phyloP scores from a whole-genome alignment of 805 yeast species.

The Pichia nakasei region DNA sequence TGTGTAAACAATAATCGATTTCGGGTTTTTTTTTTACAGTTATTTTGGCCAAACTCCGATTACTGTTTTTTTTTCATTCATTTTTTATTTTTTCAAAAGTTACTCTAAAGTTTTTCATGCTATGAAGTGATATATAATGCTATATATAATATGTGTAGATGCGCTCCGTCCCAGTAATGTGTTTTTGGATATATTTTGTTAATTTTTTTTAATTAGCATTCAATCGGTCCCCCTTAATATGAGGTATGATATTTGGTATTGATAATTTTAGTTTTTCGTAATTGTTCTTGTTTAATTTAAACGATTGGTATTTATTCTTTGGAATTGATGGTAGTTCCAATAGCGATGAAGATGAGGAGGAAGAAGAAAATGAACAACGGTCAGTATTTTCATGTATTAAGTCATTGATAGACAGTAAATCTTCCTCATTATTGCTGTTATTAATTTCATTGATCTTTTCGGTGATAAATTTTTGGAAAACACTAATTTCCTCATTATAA shows the following conservation, averaged over 20 bases:
- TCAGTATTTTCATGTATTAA: not conserved
- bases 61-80: no score
- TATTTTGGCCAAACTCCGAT: no score
- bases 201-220: not conserved
- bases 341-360: conserved; percentile 5
- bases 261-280: not conserved
- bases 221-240: not conserved
- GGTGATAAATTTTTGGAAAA: conserved; percentile 4
- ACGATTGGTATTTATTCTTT: not conserved
- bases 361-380: not conserved
- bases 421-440: not conserved
- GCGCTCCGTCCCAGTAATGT: no score
- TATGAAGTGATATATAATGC: not conserved
- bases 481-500: conserved; percentile 5
- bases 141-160: no score
- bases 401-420: not conserved
- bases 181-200: no score
- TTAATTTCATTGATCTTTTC: not conserved
- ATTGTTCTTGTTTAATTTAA: not conserved
- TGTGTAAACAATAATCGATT: no score
- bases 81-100: no score
- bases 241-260: not conserved
- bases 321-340: conserved; percentile 1
- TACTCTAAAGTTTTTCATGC: not conserved
- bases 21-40: no score